Base-by-base conservation (phyloP, 768 basidiomycete genomes). In the Polyporus arcularius region DNA sequence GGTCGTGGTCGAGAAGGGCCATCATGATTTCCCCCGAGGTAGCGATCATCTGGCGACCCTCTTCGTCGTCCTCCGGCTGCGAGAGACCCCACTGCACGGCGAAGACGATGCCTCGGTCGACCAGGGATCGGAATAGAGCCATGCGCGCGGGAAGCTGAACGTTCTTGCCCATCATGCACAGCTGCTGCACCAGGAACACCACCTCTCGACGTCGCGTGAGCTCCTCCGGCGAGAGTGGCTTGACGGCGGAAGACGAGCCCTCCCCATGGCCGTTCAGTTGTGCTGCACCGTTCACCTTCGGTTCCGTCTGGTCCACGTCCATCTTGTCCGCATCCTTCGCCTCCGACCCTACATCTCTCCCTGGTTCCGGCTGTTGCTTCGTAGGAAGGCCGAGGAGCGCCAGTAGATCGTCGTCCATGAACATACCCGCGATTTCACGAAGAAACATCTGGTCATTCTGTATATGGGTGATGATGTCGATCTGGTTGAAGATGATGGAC, bases 401-500 rank as follows among this genome's bases (percentile, higher is more conserved):
- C 7, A 67, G 61, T 73, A 88, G 80, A 58, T 87, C 86, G 60
- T 89, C 88, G 64, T 88, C 85, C 53, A 90, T 85, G 72, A 92
- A 92, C 42, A 91, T 73, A 46, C 79, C 76, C 39, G 96, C 90
- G 14, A 98, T 82, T 50, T 94, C 89, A 38, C 81, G 80, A 39
- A 98, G 78, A 71, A 98, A 91, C 11, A 75, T 71, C 2, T 82
- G 82, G 67, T 97, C 92, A 58, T 81, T 83, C 71, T 94, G 91
- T 38, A 98, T 84, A 70, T 96, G 87, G 51, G 82, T 85, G 69
- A 99, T 95, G 70, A 99, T 98, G 75, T 99, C 97, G 68, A 96
- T 94, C 73, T 99, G 96, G 76, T 98, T 97, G 83, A 96, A 98
- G 71, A 98, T 94, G 73, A 99, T 94, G 75, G 92, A 92, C 2